Evolutionary conservation across 1,139 yeast species (phyloP), one percentile per base, ranked within the genome.

Genomic region (Nakaseomyces uthaithaninus): DNA sequence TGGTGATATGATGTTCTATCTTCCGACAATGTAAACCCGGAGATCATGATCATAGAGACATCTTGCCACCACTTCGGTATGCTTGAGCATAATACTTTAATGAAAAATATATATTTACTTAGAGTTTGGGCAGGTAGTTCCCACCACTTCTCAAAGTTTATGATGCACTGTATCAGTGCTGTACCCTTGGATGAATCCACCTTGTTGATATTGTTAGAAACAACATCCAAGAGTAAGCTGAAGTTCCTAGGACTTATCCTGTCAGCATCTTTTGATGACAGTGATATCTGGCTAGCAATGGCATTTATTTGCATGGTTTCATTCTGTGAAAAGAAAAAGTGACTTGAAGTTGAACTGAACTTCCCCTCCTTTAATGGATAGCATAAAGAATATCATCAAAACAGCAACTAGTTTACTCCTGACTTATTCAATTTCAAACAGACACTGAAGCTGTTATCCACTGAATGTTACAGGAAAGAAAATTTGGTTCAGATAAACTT

Each of bases 31-130:
- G 54, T 54, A 59, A 87, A 81, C 53, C 80, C 87, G 14, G 68
- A 51, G 7, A 86, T 72, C 27, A 89, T 63, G 48, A 75, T 73
- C 47, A 71, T 67, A 15, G 83, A 77, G n/a, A 89, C 86, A 45
- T 83, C 93, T 48, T 74, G 74, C 74, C 93, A 77, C 82, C 94
- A 89, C 60, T 80, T 83, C 6, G 97, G 97, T 45, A 80, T 71
- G 31, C 93, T 82, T 4, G 94, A 81, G 30, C 89, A 86, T 43
- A 91, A 68, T 22, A 87, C 85, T 36, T 77, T 71, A 42, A 85
- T 65, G 60, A 91, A 91, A 40, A 78, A 80, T 35, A 82, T 72
- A 68, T 68, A 82, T 46, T 63, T 71, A 58, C 60, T 66, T 44
- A 71, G 70, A 64, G 67, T 65, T 36, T 47, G 47, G 16, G 57